phyloP scores from a whole-genome alignment of 2,329 filamentous ascomycete genomes.

The Fusarium lyarnte region DNA sequence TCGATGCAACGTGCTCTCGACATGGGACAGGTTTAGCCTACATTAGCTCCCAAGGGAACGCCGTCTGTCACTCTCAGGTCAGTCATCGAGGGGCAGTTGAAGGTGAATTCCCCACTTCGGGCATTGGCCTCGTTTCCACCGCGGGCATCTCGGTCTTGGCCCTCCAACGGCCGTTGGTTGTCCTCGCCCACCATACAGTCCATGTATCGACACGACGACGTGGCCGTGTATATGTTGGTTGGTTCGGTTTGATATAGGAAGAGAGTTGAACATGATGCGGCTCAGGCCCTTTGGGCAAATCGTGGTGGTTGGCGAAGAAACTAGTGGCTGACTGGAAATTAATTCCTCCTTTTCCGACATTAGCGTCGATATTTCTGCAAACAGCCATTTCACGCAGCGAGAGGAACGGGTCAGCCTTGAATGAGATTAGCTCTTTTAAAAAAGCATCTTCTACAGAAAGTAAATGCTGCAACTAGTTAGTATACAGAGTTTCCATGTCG shows the following conservation, averaged over 20 bases:
- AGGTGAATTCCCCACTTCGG: not conserved
- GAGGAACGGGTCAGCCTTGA: not conserved
- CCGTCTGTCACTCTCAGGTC: not conserved
- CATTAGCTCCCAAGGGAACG: not conserved
- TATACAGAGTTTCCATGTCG: not conserved
- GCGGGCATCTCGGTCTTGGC: not conserved
- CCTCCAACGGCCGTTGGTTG: not conserved
- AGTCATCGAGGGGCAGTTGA: not conserved
- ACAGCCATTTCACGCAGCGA: not conserved
- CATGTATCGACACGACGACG: not conserved
- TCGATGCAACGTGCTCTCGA: not conserved
- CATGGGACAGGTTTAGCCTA: not conserved
- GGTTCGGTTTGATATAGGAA: not conserved
- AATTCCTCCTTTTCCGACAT: not conserved
- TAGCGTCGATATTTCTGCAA: not conserved
- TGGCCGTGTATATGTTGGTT: not conserved
- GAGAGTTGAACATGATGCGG: not conserved
- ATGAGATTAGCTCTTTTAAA: not conserved
- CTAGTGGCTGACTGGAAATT: conserved; percentile 1
- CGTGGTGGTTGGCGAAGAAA: not conserved
- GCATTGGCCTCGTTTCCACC: not conserved
- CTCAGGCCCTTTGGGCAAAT: not conserved
- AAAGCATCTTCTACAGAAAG: not conserved
- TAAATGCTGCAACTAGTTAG: not conserved
- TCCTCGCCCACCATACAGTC: not conserved